Conservation (phyloP, 768 basidiomycete genomes). For the Amanita fuliginea region DNA sequence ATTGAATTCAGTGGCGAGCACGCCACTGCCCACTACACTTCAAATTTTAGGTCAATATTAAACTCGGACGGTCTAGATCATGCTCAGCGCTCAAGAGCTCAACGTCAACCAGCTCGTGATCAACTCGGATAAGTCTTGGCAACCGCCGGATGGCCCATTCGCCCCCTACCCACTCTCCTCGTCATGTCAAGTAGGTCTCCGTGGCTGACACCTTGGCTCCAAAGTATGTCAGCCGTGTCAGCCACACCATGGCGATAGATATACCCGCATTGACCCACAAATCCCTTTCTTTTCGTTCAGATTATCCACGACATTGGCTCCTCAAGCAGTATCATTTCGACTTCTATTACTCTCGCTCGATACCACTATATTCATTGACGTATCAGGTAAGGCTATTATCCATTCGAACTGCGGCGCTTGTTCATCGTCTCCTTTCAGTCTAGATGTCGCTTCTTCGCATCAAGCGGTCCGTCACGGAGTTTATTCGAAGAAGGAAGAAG, state of each 20-base stretch:
- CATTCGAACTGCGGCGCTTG: not conserved
- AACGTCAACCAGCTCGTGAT: too few relatives aligned
- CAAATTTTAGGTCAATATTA: slow-evolving; percentile 6
- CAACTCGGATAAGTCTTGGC: not conserved
- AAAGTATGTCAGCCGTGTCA: slow-evolving; percentile 4
- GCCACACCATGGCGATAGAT: not conserved
- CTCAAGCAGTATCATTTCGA: not conserved
- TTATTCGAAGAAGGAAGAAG: slow-evolving; percentile 5
- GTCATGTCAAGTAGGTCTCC: too few relatives aligned
- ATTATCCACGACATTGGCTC: not conserved
- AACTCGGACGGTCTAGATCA: not conserved
- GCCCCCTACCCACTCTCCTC: not conserved
- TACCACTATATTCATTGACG: not conserved
- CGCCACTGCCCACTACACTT: not conserved
- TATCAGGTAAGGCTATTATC: not conserved
- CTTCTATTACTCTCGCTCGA: not conserved
- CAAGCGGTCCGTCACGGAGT: slow-evolving; percentile 6
- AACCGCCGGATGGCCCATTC: not conserved
- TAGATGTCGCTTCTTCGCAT: slow-evolving; percentile 1
- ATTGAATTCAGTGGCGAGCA: too few relatives aligned
- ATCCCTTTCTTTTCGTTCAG: not conserved
- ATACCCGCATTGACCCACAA: not conserved
- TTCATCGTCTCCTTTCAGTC: not conserved
- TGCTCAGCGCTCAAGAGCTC: not conserved
- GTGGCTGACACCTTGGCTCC: slow-evolving; percentile 4